Conservation (phyloP, 73 alveolate species). For the Paramecium pentaurelia region DNA sequence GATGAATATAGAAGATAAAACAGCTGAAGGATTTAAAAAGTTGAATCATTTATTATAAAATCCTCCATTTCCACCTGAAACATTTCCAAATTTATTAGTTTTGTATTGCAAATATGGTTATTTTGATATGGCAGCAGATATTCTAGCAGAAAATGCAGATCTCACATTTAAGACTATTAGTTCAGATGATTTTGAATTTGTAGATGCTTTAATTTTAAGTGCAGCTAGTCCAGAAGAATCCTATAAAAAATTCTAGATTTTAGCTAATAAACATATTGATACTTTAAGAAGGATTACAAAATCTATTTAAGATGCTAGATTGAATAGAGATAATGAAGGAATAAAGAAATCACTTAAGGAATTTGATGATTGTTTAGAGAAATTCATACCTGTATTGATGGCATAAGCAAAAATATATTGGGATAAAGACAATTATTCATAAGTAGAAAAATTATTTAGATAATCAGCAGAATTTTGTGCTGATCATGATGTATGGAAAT, state of each 20-base stretch:
- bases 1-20: constrained; percentile 97
- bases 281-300: constrained; percentile 89
- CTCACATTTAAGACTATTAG: constrained; percentile 89
- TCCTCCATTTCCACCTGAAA: constrained; percentile 99
- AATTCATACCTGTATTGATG: constrained; percentile 97
- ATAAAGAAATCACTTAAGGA: constrained; percentile 88
- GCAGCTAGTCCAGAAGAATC: constrained; percentile 98
- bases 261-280: constrained; percentile 96
- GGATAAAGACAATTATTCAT: constrained; percentile 96
- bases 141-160: constrained; percentile 94
- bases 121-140: constrained; percentile 96
- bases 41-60: constrained; percentile 63
- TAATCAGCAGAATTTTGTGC: constrained; percentile 98
- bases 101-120: constrained; percentile 97
- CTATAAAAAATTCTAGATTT: constrained; percentile 91
- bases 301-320: constrained; percentile 89
- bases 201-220: constrained; percentile 92
- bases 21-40: constrained; percentile 96
- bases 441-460: constrained; percentile 97
- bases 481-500: constrained; percentile 96
- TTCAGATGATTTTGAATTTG: constrained; percentile 91
- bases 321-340: constrained; percentile 93
- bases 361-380: constrained; percentile 91
- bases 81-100: constrained; percentile 95
- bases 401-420: constrained; percentile 99